Conservation (phyloP, 2,329 filamentous ascomycete species). For the Dactylellina leptospora region DNA sequence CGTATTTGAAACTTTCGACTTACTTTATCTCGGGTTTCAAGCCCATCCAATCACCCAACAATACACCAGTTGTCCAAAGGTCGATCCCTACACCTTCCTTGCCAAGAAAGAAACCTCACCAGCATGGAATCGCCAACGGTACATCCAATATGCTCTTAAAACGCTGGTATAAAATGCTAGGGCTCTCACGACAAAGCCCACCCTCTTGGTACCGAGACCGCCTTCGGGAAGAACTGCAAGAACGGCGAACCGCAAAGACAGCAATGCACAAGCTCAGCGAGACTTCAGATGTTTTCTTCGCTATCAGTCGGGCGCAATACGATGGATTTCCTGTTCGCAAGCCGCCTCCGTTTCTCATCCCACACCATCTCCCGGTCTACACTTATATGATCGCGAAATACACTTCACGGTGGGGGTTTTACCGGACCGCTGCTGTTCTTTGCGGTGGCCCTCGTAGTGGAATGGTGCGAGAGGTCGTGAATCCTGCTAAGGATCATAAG, state of each 20-base stretch:
- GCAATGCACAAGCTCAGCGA: constrained; percentile 61
- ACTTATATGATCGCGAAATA: constrained; percentile 63
- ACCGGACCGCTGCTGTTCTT: constrained; percentile 59
- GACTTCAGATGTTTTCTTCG: constrained; percentile 63
- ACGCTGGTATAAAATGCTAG: constrained; percentile 56
- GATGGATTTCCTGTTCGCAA: constrained; percentile 60
- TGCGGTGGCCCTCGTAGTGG: constrained; percentile 56
- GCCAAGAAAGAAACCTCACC: not conserved
- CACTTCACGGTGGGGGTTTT: constrained; percentile 62
- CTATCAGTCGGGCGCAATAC: constrained; percentile 60
- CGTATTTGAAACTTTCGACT: too few relatives aligned
- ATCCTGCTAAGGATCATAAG: constrained; percentile 61
- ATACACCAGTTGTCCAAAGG: not conserved
- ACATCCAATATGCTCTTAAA: constrained; percentile 22
- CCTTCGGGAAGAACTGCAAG: constrained; percentile 58
- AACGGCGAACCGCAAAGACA: constrained; percentile 59
- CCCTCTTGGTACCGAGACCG: constrained; percentile 61
- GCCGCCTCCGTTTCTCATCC: constrained; percentile 55
- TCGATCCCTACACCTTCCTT: not conserved
- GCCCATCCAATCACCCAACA: not conserved
- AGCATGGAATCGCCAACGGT: not conserved
- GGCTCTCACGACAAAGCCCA: constrained; percentile 59
- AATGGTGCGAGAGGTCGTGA: constrained; percentile 62
- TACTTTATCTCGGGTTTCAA: too few relatives aligned
- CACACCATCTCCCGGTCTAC: constrained; percentile 58